Evolutionary conservation across 2,329 filamentous ascomycete genomes (phyloP), one percentile per base, ranked within the genome.

Genomic region (Pyrenochaeta sp.): DNA sequence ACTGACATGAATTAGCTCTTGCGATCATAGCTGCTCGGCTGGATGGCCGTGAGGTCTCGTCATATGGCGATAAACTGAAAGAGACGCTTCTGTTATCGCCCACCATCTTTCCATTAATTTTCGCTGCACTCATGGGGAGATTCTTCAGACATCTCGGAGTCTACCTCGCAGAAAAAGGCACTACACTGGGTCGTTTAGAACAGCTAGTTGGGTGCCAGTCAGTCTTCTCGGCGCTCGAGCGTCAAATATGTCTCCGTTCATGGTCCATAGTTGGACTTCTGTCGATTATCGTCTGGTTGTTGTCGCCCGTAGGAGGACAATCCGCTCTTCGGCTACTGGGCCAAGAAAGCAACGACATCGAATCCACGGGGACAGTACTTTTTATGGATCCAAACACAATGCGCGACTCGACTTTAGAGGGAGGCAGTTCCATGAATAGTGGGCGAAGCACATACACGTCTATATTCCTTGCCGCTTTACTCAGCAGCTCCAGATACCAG

Each of bases 231-330:
- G 63, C 63, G 4, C 44, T 68, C 5, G 62, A 68, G 37, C 65
- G 61, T 4, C 62, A 66, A 23, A 47, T 65, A 4, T 52, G 48
- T 11, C 47, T 68, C 6, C 54, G 60, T 7, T 55, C 51, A 4
- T 61, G 56, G 46, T 60, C 55, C 9, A 17, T 59, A 7, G 30
- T 67, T n/a, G 63, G 64, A 3, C 18, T 65, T 3, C 39, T 54
- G 7, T 46, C 62, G 4, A 51, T 58, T 22, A 26, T 65, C 3
- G 19, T 65, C 2, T 67, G 63, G 64, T 44, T 64, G 2, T 48
- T 66, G 6, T 66, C 64, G 5, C 63, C 64, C 1, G 46, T 67
- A 9, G 63, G 64, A 9, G 64, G 63, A 8, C 64, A 66, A 31
- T 60, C 63, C 11, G 60, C 63, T 2, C 52, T 67, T n/a, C 56